Evolutionary conservation across 2,329 filamentous ascomycete genomes (phyloP).

Genomic region (Cercospora zeae-maydis): DNA sequence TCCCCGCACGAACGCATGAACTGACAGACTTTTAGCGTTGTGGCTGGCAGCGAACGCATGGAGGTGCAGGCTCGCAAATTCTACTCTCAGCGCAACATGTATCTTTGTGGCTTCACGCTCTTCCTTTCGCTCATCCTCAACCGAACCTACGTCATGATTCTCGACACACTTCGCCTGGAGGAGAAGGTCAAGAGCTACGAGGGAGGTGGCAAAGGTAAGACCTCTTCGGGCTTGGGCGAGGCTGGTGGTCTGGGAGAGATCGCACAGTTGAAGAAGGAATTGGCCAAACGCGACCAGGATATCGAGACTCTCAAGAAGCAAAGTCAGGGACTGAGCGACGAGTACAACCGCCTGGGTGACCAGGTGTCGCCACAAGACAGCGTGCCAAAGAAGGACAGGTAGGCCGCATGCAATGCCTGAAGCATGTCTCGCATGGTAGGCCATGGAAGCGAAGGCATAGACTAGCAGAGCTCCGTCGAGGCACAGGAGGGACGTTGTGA

Average conservation of each 20-base stretch:
- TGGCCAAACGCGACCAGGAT: slow-evolving; percentile 73
- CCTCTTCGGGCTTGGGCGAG: slow-evolving; percentile 69
- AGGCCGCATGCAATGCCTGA: slow-evolving; percentile 2
- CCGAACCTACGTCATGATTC: slow-evolving; percentile 97
- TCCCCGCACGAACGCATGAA: not conserved
- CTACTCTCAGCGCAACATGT: slow-evolving; percentile 99
- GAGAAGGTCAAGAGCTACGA: slow-evolving; percentile 84
- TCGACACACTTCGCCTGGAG: slow-evolving; percentile 87
- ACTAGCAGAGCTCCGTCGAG: not conserved
- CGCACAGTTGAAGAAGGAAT: slow-evolving; percentile 60
- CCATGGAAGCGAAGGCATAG: not conserved
- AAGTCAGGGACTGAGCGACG: slow-evolving; percentile 72
- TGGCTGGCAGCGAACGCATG: slow-evolving; percentile 85
- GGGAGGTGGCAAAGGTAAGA: slow-evolving; percentile 49
- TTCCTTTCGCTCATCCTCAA: slow-evolving; percentile 98
- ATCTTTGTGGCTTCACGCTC: slow-evolving; percentile 97
- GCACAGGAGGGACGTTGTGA: not conserved
- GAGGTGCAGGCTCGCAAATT: slow-evolving; percentile 99
- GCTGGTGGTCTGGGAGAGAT: slow-evolving; percentile 75
- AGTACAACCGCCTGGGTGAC: slow-evolving; percentile 83
- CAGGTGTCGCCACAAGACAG: slow-evolving; percentile 62
- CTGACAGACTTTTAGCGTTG: slow-evolving; percentile 49
- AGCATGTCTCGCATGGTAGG: not conserved
- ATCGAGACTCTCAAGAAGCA: slow-evolving; percentile 91
- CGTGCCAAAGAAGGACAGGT: slow-evolving; percentile 56